These are phyloP conservation scores for Aspergillus cejpii DNA, from an alignment of 2,329 filamentous ascomycete genomes.

Conservation along the genomic window DNA sequence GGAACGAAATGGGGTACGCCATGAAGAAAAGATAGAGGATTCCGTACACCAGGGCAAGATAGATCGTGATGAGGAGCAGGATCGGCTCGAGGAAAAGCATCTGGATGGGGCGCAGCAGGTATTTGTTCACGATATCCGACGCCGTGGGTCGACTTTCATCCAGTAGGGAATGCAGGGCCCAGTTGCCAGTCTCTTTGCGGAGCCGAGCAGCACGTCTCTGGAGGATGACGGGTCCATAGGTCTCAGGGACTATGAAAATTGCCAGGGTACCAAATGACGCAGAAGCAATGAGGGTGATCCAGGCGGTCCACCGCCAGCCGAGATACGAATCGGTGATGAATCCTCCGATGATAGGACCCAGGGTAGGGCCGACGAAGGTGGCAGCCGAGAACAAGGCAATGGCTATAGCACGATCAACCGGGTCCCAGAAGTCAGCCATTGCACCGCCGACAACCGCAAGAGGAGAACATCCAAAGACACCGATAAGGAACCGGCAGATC, in stretches of 20 bases:
- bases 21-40: slow-evolving; percentile 38
- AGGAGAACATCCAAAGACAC: slow-evolving; percentile 47
- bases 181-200: slow-evolving; percentile 44
- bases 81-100: slow-evolving; percentile 48
- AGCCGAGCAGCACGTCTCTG: slow-evolving; percentile 43
- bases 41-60: slow-evolving; percentile 37
- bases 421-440: slow-evolving; percentile 45
- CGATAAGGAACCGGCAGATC: slow-evolving; percentile 50
- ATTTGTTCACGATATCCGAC: slow-evolving; percentile 38
- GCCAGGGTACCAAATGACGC: slow-evolving; percentile 40
- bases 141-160: slow-evolving; percentile 40
- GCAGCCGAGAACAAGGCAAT: slow-evolving; percentile 41
- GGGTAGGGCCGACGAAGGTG: slow-evolving; percentile 47
- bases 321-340: slow-evolving; percentile 46
- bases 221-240: slow-evolving; percentile 46
- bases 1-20: slow-evolving; percentile 39
- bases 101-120: slow-evolving; percentile 41
- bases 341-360: slow-evolving; percentile 45
- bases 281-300: slow-evolving; percentile 49
- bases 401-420: slow-evolving; percentile 43
- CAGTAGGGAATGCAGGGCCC: slow-evolving; percentile 40
- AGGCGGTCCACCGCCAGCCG: slow-evolving; percentile 54
- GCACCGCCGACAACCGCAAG: slow-evolving; percentile 47
- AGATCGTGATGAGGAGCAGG: slow-evolving; percentile 43
- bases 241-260: slow-evolving; percentile 47